A percentile compares a stretch with the other conserved stretches of the same genome.
Conservation (phyloP, 169 alveolate genomes). For the Cryptosporidium viatorum region DNA sequence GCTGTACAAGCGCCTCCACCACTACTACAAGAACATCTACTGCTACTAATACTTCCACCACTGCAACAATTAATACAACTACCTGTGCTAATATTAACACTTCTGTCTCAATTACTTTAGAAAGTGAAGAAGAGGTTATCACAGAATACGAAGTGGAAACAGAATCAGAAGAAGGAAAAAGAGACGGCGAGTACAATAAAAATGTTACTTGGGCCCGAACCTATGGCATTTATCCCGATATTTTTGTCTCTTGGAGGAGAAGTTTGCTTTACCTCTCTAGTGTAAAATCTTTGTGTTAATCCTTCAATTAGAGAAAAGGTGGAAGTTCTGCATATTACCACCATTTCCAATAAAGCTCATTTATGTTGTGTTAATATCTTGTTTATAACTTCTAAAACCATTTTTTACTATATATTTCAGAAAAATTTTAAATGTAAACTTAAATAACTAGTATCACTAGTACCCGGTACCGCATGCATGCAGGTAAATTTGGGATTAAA, state of each 20-base stretch:
- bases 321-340: background rate
- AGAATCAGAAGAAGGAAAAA: background rate
- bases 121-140: background rate
- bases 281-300: background rate
- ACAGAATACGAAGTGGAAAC: slow-evolving; percentile 8
- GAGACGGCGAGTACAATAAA: background rate
- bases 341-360: background rate
- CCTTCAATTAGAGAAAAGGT: background rate
- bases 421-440: slow-evolving; percentile 7
- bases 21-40: background rate
- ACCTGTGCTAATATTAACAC: background rate
- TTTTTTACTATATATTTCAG: background rate
- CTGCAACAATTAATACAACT: background rate
- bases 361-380: background rate
- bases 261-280: background rate
- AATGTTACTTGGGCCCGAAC: background rate
- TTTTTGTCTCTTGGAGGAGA: slow-evolving; percentile 66
- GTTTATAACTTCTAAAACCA: background rate
- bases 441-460: background rate
- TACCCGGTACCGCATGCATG: background rate
- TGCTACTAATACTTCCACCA: background rate
- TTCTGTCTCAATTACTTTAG: background rate
- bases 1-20: slow-evolving; percentile 2
- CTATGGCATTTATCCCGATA: slow-evolving; percentile 52
- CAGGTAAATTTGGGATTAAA: background rate